phyloP scores from a whole-genome alignment of 2,329 filamentous ascomycete species.

The Alternaria infectoria region DNA sequence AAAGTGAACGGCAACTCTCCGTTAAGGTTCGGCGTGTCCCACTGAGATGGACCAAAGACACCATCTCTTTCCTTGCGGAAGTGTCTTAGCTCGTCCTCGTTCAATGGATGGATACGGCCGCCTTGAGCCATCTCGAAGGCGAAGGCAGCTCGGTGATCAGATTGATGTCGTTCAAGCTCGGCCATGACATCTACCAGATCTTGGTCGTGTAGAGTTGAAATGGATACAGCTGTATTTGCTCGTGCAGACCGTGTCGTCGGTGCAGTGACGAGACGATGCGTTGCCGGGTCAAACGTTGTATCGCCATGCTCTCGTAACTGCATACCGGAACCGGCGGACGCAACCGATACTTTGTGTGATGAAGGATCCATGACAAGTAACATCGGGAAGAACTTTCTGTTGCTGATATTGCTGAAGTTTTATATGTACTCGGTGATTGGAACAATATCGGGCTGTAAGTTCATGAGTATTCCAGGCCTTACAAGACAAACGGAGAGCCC shows the following conservation, averaged over 20 bases:
- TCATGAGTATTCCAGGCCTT: background rate
- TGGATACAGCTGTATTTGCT: background rate
- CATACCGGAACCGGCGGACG: background rate
- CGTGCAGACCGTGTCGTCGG: background rate
- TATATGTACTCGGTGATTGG: background rate
- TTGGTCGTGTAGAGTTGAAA: slow-evolving; percentile 10
- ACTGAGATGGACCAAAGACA: background rate
- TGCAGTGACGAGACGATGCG: background rate
- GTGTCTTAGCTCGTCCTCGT: slow-evolving; percentile 6
- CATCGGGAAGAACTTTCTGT: background rate
- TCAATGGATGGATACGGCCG: slow-evolving; percentile 4
- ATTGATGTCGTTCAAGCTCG: slow-evolving; percentile 7
- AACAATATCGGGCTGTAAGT: background rate
- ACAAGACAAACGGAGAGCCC: background rate
- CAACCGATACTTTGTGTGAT: background rate
- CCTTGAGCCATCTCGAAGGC: background rate
- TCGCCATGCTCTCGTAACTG: background rate
- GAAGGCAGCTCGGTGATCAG: background rate
- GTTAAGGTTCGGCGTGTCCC: slow-evolving; percentile 9
- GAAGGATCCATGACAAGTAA: background rate
- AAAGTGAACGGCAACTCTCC: background rate
- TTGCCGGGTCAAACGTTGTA: background rate
- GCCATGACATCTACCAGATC: slow-evolving; percentile 14
- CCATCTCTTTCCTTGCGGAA: slow-evolving; percentile 4
- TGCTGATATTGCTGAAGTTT: background rate